Percentiles rank a stretch among this genome's conserved stretches.
These are phyloP conservation scores for Helotiales sp. DNA, from an alignment of 2,329 filamentous ascomycete species.

Conservation along the genomic window DNA sequence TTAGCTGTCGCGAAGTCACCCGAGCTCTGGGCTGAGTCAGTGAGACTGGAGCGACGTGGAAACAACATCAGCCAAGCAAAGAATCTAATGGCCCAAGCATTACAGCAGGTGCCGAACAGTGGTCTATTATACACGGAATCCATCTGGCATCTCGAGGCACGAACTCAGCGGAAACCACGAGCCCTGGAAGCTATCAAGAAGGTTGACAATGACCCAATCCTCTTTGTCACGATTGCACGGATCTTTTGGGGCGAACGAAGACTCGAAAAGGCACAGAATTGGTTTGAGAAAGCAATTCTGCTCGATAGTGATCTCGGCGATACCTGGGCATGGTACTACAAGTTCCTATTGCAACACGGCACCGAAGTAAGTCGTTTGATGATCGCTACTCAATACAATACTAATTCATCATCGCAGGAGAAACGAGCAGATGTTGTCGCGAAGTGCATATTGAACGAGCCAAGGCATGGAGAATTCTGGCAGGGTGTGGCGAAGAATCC, in stretches of 20 bases:
- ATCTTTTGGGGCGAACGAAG: slow-evolving; percentile 95
- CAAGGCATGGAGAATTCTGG: slow-evolving; percentile 91
- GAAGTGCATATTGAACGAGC: slow-evolving; percentile 82
- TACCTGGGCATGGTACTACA: slow-evolving; percentile 97
- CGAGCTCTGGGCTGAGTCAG: slow-evolving; percentile 89
- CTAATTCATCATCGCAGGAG: slow-evolving; percentile 49
- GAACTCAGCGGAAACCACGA: slow-evolving; percentile 89
- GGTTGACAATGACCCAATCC: slow-evolving; percentile 84
- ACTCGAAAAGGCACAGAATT: slow-evolving; percentile 90
- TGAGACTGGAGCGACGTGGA: slow-evolving; percentile 86
- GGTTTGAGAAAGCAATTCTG: slow-evolving; percentile 95
- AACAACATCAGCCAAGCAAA: slow-evolving; percentile 83
- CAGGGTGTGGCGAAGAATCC: slow-evolving; percentile 84
- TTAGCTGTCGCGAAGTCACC: slow-evolving; percentile 83
- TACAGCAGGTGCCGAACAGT: slow-evolving; percentile 86
- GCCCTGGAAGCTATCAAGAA: slow-evolving; percentile 95
- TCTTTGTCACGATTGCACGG: slow-evolving; percentile 89
- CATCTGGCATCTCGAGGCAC: slow-evolving; percentile 90
- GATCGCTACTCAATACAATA: background rate
- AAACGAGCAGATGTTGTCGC: slow-evolving; percentile 82
- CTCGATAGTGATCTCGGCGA: slow-evolving; percentile 86
- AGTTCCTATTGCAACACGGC: slow-evolving; percentile 88
- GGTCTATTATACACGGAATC: slow-evolving; percentile 91
- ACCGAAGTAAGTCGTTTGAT: slow-evolving; percentile 57
- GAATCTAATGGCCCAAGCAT: slow-evolving; percentile 87